Evolutionary conservation across 305 asterid genomes (phyloP).

Genomic region (Fraxinus angustifolia): DNA sequence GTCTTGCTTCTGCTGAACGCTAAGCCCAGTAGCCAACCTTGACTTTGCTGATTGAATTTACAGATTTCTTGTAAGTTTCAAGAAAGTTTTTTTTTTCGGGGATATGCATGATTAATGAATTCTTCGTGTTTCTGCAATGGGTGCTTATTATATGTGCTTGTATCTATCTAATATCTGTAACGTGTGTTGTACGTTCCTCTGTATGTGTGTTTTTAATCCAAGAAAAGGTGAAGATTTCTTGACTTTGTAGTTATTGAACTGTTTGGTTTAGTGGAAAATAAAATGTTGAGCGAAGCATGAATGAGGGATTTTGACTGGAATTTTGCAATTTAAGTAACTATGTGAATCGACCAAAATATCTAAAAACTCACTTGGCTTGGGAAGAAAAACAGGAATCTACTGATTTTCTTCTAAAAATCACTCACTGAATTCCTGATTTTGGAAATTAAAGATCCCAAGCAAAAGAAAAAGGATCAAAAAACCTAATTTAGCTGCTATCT

Average conservation of each 20-base stretch:
- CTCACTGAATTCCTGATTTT: slow-evolving; percentile 2
- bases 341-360: not conserved
- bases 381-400: not conserved
- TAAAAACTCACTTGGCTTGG: not conserved
- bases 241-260: not conserved
- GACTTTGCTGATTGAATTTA: slow-evolving; percentile 17
- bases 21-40: not conserved
- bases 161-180: not conserved
- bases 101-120: slow-evolving; percentile 15
- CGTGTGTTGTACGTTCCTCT: not conserved
- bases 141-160: not conserved
- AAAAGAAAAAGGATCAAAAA: not conserved
- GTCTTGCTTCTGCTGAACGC: not conserved
- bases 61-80: slow-evolving; percentile 23
- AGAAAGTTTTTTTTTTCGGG: not conserved
- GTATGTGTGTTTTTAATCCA: not conserved
- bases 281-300: not conserved
- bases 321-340: not conserved
- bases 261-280: not conserved
- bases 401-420: not conserved
- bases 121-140: not conserved
- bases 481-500: not conserved
- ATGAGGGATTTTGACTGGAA: not conserved
- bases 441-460: not conserved
- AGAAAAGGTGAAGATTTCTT: not conserved